phyloP scores from a whole-genome alignment of 495 filamentous ascomycete species.

The Glonium stellatum region DNA sequence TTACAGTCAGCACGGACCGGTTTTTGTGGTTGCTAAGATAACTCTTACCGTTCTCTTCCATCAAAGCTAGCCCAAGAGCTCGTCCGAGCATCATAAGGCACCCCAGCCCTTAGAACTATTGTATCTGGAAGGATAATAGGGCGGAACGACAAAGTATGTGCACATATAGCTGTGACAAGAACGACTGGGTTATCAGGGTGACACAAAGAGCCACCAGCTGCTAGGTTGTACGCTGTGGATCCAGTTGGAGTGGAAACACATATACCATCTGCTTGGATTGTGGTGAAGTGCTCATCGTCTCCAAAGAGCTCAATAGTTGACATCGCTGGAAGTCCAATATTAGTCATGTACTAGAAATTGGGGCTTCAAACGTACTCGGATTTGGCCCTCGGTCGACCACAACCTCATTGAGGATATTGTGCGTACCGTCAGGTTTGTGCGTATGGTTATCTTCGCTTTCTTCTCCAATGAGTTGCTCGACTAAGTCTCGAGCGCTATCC shows the following conservation, averaged over 20 bases:
- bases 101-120: constrained; percentile 82
- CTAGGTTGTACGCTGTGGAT: constrained; percentile 94
- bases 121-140: constrained; percentile 94
- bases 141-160: constrained; percentile 91
- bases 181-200: constrained; percentile 98
- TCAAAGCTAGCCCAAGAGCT: constrained; percentile 96
- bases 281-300: constrained; percentile 90
- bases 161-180: constrained; percentile 89
- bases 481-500: constrained; percentile 40
- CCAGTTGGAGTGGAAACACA: constrained; percentile 90
- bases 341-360: constrained; percentile 2
- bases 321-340: constrained; percentile 54
- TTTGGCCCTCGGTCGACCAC: constrained; percentile 90
- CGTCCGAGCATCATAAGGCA: constrained; percentile 85
- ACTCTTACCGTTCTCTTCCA: constrained; percentile 55
- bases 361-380: constrained; percentile 52
- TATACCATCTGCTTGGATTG: constrained; percentile 77
- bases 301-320: constrained; percentile 85
- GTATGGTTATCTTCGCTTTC: constrained; percentile 73
- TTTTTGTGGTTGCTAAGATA: not conserved
- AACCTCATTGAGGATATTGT: constrained; percentile 86
- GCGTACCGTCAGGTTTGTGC: constrained; percentile 70
- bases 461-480: constrained; percentile 82
- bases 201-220: constrained; percentile 88
- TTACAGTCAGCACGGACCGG: not conserved